Evolutionary conservation across 2,329 filamentous ascomycete species (phyloP).

Genomic region (Aspergillus costaricaensis): DNA sequence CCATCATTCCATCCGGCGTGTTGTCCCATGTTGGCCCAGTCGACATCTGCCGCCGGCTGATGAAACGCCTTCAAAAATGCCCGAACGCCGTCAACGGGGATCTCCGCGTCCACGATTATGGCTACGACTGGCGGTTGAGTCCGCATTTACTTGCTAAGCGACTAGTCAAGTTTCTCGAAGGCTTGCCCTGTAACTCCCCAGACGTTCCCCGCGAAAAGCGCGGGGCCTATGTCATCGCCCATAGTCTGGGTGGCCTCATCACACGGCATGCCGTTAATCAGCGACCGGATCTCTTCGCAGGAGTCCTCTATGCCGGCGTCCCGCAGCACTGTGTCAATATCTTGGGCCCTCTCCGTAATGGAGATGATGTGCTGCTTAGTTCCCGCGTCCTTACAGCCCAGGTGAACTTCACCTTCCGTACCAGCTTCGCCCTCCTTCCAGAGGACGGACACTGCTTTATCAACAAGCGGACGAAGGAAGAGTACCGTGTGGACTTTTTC

Average conservation of each 20-base stretch:
- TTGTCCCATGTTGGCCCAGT: conserved; percentile 89
- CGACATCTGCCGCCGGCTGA: conserved; percentile 79
- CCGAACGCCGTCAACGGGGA: conserved; percentile 72
- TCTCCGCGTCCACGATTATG: conserved; percentile 82
- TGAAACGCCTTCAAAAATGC: conserved; percentile 73
- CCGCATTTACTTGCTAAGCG: conserved; percentile 72
- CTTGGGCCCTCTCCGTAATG: conserved; percentile 82
- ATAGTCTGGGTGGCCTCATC: conserved; percentile 83
- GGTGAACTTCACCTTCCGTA: conserved; percentile 89
- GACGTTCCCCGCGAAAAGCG: conserved; percentile 54
- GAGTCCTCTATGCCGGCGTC: conserved; percentile 81
- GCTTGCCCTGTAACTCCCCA: conserved; percentile 71
- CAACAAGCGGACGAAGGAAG: conserved; percentile 75
- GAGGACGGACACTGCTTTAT: conserved; percentile 87
- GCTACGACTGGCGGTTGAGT: conserved; percentile 91
- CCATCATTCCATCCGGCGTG: conserved; percentile 84
- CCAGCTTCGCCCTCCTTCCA: conserved; percentile 80
- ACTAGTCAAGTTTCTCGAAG: conserved; percentile 72
- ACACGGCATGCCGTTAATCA: conserved; percentile 85
- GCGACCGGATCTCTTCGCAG: conserved; percentile 79
- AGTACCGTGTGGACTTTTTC: conserved; percentile 83
- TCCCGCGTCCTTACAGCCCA: conserved; percentile 87
- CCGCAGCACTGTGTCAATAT: conserved; percentile 90
- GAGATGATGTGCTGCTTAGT: conserved; percentile 88
- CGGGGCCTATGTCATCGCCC: conserved; percentile 80